Evolutionary conservation across 306 rosid species (phyloP).

Genomic region (Acacia confusa): DNA sequence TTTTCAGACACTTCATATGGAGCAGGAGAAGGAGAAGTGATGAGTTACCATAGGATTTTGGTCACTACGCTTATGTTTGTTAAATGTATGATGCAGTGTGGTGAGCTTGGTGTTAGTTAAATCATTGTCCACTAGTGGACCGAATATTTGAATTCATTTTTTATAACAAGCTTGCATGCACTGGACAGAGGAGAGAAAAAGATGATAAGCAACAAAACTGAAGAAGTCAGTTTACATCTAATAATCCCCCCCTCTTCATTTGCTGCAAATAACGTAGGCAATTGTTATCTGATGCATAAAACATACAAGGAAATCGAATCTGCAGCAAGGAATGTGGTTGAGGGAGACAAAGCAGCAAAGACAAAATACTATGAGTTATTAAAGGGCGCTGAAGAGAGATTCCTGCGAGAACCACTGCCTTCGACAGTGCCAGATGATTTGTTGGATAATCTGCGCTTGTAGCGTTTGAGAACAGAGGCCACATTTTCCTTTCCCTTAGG

Average conservation of each 20-base stretch:
- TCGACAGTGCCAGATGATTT: slow-evolving; percentile 49
- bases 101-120: background rate
- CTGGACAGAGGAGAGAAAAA: background rate
- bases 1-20: background rate
- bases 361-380: slow-evolving; percentile 43
- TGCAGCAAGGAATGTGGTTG: slow-evolving; percentile 48
- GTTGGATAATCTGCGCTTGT: slow-evolving; percentile 76
- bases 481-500: slow-evolving; percentile 91
- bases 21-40: background rate
- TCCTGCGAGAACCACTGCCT: slow-evolving; percentile 58
- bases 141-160: background rate
- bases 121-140: background rate
- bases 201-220: slow-evolving; percentile 17
- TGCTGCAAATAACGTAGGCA: slow-evolving; percentile 51
- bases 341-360: slow-evolving; percentile 8
- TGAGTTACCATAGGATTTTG: background rate
- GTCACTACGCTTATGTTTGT: background rate
- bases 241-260: slow-evolving; percentile 36
- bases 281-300: slow-evolving; percentile 44
- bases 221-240: slow-evolving; percentile 14
- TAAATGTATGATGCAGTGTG: background rate
- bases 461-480: slow-evolving; percentile 92
- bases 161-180: background rate
- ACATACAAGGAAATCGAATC: slow-evolving; percentile 46
- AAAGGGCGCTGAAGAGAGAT: slow-evolving; percentile 44